Conservation (phyloP, 371 early-diverging fungal genomes). For the Lichtheimia hyalospora region DNA sequence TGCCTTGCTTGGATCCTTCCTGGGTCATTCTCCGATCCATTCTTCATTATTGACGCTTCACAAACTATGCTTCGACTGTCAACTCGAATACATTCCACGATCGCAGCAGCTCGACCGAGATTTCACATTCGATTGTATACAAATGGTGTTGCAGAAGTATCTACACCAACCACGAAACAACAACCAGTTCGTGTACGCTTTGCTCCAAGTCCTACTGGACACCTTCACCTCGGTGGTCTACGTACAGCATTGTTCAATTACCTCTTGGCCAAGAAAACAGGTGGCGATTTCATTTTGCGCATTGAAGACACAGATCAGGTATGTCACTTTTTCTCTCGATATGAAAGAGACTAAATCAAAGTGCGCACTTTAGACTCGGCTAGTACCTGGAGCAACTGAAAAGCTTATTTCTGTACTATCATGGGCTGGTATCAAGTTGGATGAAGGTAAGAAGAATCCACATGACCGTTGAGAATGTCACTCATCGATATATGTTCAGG, state of each 20-base stretch:
- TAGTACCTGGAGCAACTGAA: constrained; percentile 78
- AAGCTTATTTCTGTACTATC: constrained; percentile 63
- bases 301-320: constrained; percentile 96
- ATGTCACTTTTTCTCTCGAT: background rate
- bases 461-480: background rate
- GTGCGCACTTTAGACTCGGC: constrained; percentile 58
- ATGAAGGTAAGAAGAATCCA: constrained; percentile 61
- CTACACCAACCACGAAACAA: background rate
- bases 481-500: constrained; percentile 31
- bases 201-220: constrained; percentile 95
- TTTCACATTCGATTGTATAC: no score
- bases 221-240: constrained; percentile 92
- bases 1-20: no score
- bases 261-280: constrained; percentile 72
- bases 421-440: constrained; percentile 80
- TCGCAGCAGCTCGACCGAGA: no score
- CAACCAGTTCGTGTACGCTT: constrained; percentile 77
- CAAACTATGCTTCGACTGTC: no score
- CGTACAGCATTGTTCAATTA: constrained; percentile 93
- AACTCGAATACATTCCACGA: no score
- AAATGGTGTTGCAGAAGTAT: no score
- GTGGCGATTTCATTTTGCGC: constrained; percentile 82
- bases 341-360: background rate
- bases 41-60: no score
- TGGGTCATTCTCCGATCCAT: no score